A percentile compares a stretch with the other conserved stretches of the same genome.
Conservation (phyloP, 345 rosid species). For the Syzygium oleosum region DNA sequence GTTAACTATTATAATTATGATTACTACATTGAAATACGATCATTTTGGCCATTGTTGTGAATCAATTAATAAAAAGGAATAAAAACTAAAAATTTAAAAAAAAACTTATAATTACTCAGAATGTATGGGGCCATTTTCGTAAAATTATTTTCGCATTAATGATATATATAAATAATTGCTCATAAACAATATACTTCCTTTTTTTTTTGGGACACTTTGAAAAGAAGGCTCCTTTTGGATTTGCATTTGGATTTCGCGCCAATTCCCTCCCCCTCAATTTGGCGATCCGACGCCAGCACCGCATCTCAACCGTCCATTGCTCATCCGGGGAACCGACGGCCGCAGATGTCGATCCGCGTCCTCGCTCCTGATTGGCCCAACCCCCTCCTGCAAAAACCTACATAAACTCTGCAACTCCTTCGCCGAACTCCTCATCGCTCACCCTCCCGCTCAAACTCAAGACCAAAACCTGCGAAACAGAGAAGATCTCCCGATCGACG, state of each 20-base stretch:
- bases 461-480: background rate
- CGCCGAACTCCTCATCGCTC: background rate
- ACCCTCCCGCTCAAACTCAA: background rate
- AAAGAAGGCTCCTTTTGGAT: background rate
- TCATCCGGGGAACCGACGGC: background rate
- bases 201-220: background rate
- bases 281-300: background rate
- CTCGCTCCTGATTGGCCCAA: background rate
- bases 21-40: background rate
- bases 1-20: background rate
- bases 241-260: background rate
- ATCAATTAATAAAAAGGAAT: no score
- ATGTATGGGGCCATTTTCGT: background rate
- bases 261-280: background rate
- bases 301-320: background rate
- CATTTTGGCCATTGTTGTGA: no score
- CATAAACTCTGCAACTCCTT: background rate
- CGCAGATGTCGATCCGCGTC: conserved; percentile 6
- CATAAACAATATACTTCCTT: no score
- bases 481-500: background rate
- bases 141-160: background rate
- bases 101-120: background rate
- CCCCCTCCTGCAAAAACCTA: background rate
- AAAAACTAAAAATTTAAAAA: no score
- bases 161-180: no score